phyloP scores from a whole-genome alignment of 2,329 filamentous ascomycete species.

The Aspergillus sojae region DNA sequence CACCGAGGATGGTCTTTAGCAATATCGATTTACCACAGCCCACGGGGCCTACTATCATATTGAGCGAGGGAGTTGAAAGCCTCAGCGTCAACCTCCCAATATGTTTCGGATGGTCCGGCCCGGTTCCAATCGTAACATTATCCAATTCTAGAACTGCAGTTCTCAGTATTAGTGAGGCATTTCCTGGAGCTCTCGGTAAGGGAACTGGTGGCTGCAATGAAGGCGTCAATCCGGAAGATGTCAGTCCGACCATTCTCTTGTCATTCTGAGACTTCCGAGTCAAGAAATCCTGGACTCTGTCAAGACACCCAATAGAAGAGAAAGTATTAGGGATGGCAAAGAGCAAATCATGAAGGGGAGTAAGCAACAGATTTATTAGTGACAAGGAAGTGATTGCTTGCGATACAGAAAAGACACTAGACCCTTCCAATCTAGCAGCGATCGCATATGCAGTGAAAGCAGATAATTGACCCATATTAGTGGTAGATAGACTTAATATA shows the following conservation, averaged over 20 bases:
- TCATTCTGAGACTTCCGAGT: background rate
- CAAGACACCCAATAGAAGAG: background rate
- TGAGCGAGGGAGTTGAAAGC: background rate
- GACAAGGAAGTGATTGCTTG: background rate
- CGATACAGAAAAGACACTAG: background rate
- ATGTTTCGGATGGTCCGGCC: background rate
- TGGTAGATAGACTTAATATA: background rate
- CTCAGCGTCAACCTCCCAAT: background rate
- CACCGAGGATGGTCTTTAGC: background rate
- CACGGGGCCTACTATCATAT: background rate
- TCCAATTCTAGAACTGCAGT: background rate
- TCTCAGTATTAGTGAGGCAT: background rate
- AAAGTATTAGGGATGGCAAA: background rate
- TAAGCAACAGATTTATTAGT: background rate
- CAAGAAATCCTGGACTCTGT: background rate
- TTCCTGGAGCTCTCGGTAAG: background rate
- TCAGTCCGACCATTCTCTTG: background rate
- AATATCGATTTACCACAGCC: background rate
- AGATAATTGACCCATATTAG: background rate
- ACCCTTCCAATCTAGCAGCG: background rate
- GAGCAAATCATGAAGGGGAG: background rate
- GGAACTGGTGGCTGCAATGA: background rate
- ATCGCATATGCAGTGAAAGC: background rate
- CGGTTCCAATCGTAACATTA: background rate
- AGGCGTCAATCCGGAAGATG: background rate